Evolutionary conservation across 192 early-diverging fungal genomes (phyloP).

Genomic region (Pecoramyces ruminantium): DNA sequence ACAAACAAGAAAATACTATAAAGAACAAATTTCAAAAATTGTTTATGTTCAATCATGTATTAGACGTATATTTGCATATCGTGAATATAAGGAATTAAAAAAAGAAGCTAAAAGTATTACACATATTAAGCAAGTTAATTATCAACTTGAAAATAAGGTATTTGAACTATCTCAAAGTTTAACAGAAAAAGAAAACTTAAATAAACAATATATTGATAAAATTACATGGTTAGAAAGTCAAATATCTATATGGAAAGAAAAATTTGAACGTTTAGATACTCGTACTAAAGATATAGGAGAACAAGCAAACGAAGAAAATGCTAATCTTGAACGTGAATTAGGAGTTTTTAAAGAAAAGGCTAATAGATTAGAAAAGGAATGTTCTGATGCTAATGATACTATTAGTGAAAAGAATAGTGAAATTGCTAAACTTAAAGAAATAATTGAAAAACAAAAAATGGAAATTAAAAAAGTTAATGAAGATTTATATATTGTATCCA

Average conservation of each 20-base stretch:
- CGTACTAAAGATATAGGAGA: neutral
- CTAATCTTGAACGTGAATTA: neutral
- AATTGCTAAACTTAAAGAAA: neutral
- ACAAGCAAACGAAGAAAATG: neutral
- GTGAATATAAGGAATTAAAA: constrained; percentile 48
- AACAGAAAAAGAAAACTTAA: constrained; percentile 48
- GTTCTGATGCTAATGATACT: neutral
- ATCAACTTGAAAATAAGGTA: constrained; percentile 89
- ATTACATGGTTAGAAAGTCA: constrained; percentile 44
- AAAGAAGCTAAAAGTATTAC: constrained; percentile 75
- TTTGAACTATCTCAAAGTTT: constrained; percentile 78
- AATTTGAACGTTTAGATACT: constrained; percentile 44
- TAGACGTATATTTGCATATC: constrained; percentile 53
- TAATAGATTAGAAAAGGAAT: neutral
- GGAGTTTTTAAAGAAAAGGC: neutral
- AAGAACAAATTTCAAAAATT: constrained; percentile 30
- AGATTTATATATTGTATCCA: neutral
- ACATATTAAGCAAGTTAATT: constrained; percentile 87
- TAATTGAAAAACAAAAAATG: neutral
- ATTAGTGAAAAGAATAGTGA: neutral
- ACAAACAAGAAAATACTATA: constrained; percentile 26
- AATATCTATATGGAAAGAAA: constrained; percentile 47
- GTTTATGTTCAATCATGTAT: constrained; percentile 67
- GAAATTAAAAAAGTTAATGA: neutral
- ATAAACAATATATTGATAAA: constrained; percentile 34